Evolutionary conservation across 2,329 filamentous ascomycete genomes (phyloP).

Genomic region (Zasmidium cellare): DNA sequence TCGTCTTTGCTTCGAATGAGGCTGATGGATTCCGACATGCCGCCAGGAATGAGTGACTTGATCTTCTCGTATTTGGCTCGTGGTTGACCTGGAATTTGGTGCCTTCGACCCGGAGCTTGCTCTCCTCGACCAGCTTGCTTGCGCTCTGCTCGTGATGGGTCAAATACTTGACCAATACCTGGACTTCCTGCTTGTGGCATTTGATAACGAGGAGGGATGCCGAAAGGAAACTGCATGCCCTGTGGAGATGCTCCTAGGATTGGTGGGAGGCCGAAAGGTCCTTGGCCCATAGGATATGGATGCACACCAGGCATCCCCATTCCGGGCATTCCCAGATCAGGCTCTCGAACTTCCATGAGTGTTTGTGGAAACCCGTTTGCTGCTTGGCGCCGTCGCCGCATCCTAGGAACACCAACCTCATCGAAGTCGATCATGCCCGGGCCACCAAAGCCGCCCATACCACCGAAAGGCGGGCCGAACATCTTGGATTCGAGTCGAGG

Average conservation of each 20-base stretch:
- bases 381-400: too few relatives aligned
- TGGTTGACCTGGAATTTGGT: not conserved
- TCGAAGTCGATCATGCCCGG: not conserved
- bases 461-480: not conserved
- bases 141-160: not conserved
- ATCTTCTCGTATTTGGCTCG: slow-evolving; percentile 5
- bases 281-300: too few relatives aligned
- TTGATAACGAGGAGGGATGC: not conserved
- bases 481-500: not conserved
- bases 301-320: too few relatives aligned
- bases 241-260: too few relatives aligned
- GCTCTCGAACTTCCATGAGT: too few relatives aligned
- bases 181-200: not conserved
- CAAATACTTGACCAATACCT: not conserved
- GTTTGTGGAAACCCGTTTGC: too few relatives aligned
- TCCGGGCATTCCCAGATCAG: too few relatives aligned
- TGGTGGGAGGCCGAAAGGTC: too few relatives aligned
- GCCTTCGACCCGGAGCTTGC: not conserved
- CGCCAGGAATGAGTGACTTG: slow-evolving; percentile 8
- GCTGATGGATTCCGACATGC: slow-evolving; percentile 12
- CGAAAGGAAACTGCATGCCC: not conserved
- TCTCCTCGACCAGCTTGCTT: not conserved
- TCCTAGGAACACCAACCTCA: too few relatives aligned
- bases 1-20: slow-evolving; percentile 7
- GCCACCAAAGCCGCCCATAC: not conserved